Percentiles rank a stretch among this genome's conserved stretches.
These are phyloP conservation scores for Penicillium daleae DNA, from an alignment of 495 filamentous ascomycete genomes.

Conservation along the genomic window DNA sequence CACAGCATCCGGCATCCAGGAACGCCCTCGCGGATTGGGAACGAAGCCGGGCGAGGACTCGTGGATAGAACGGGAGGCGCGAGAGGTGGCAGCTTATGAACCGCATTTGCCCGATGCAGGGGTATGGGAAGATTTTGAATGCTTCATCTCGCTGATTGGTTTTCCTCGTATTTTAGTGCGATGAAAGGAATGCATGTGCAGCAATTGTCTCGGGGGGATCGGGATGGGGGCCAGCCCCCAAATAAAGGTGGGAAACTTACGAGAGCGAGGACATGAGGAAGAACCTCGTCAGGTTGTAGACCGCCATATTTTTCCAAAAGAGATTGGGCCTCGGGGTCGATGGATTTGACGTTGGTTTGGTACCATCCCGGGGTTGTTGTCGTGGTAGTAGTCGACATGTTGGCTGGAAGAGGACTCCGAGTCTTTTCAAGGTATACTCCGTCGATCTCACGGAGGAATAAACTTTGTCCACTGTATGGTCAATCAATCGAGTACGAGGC, in stretches of 20 bases:
- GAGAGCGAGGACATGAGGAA: slow-evolving; percentile 42
- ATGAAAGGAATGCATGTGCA: neutral
- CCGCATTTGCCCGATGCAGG: slow-evolving; percentile 54
- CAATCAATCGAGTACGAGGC: neutral
- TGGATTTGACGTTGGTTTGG: slow-evolving; percentile 20
- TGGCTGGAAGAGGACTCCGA: neutral
- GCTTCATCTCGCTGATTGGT: slow-evolving; percentile 47
- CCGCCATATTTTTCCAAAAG: slow-evolving; percentile 47
- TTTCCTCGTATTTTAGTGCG: neutral
- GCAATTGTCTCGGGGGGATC: neutral
- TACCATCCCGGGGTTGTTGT: slow-evolving; percentile 3
- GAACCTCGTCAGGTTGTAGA: slow-evolving; percentile 41
- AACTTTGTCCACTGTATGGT: neutral
- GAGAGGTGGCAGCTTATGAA: slow-evolving; percentile 43
- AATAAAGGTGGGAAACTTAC: slow-evolving; percentile 32
- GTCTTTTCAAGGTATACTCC: no score
- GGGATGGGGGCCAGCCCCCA: neutral
- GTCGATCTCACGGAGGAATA: neutral
- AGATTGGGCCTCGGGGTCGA: slow-evolving; percentile 26
- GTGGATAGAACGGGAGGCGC: slow-evolving; percentile 31
- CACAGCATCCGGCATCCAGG: slow-evolving; percentile 52
- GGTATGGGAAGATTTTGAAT: slow-evolving; percentile 46
- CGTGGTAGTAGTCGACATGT: neutral
- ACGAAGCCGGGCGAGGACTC: slow-evolving; percentile 36
- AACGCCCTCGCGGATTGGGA: slow-evolving; percentile 23